These are phyloP conservation scores for Colletotrichum euphorbiae DNA, from an alignment of 2,329 filamentous ascomycete species.

Conservation along the genomic window DNA sequence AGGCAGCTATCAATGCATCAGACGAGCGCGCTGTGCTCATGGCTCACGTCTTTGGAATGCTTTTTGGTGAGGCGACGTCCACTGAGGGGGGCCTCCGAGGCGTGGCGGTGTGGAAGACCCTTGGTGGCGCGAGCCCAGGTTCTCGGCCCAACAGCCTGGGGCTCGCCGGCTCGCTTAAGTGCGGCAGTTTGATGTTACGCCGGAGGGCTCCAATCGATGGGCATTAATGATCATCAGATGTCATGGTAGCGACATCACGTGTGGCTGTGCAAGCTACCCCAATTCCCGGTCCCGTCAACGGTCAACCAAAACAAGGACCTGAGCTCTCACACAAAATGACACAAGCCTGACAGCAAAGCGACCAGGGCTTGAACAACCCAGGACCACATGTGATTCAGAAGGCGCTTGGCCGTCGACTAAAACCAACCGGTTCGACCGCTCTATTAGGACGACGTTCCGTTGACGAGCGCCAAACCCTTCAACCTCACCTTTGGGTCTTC, in stretches of 20 bases:
- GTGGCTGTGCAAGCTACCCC: conserved; percentile 41
- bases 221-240: conserved; percentile 27
- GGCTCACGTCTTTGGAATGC: no score
- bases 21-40: conserved; percentile 8
- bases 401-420: conserved; percentile 35
- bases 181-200: conserved; percentile 25
- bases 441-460: not conserved
- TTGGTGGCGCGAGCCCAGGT: not conserved
- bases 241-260: conserved; percentile 39
- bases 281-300: not conserved
- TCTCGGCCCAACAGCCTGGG: conserved; percentile 20
- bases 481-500: not conserved
- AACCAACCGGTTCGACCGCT: conserved; percentile 27
- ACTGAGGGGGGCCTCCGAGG: conserved; percentile 24
- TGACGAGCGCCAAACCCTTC: not conserved
- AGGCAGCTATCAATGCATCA: conserved; percentile 9
- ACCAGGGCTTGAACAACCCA: conserved; percentile 5
- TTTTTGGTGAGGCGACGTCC: conserved; percentile 7
- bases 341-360: conserved; percentile 7
- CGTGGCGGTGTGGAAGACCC: conserved; percentile 32
- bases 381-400: conserved; percentile 38
- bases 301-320: conserved; percentile 22
- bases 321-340: conserved; percentile 17
- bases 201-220: conserved; percentile 36
- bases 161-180: conserved; percentile 23